phyloP scores from a whole-genome alignment of 345 rosid genomes.

The Eutrema japonicum region DNA sequence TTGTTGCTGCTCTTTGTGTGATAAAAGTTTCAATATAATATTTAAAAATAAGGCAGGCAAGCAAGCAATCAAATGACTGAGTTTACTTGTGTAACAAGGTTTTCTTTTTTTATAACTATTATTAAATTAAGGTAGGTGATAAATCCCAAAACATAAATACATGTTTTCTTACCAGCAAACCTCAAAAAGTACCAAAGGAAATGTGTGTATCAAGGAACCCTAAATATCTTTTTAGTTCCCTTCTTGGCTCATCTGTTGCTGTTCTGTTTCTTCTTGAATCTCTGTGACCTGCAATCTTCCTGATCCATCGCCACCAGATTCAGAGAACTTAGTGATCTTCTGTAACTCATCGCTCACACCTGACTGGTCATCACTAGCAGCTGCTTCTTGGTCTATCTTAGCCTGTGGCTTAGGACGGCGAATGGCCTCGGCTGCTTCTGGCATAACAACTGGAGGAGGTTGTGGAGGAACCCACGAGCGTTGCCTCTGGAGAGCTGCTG shows the following conservation, averaged over 20 bases:
- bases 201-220: conserved; percentile 13
- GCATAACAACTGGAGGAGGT: conserved; percentile 90
- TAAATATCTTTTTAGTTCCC: conserved; percentile 40
- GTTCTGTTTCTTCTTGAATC: conserved; percentile 63
- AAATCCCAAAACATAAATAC: conserved; percentile 26
- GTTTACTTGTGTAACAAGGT: conserved; percentile 40
- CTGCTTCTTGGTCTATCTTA: conserved; percentile 57
- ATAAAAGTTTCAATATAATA: conserved; percentile 11
- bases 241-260: conserved; percentile 38
- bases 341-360: conserved; percentile 64
- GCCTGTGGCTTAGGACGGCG: conserved; percentile 68
- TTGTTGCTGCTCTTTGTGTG: conserved; percentile 26
- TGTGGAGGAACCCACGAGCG: conserved; percentile 94
- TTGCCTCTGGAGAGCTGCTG: conserved; percentile 46
- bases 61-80: conserved; percentile 5
- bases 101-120: conserved; percentile 1
- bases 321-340: conserved; percentile 70
- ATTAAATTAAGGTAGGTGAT: conserved; percentile 30
- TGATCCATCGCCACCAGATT: conserved; percentile 60
- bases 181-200: conserved; percentile 10
- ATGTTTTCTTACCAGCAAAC: conserved; percentile 29
- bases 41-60: conserved; percentile 21
- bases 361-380: conserved; percentile 49
- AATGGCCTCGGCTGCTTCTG: conserved; percentile 97
- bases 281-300: conserved; percentile 49